phyloP scores from a whole-genome alignment of 2,329 filamentous ascomycete species.

The Escovopsis weberi region DNA sequence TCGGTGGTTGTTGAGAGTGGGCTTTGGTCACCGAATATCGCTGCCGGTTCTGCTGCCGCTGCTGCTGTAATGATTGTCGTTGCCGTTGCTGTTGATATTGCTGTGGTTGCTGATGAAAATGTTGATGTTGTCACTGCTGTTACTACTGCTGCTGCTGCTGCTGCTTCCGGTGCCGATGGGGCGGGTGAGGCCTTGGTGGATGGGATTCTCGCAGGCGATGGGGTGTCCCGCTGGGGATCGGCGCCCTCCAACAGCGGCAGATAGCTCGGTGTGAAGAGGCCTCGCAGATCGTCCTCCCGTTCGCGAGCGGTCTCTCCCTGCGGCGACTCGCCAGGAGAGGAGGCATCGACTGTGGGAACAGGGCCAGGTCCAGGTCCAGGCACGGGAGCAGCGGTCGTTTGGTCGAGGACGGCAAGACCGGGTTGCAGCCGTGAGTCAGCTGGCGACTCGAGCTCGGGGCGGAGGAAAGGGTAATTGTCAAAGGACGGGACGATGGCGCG shows the following conservation, averaged over 20 bases:
- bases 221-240: slow-evolving; percentile 10
- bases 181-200: neutral
- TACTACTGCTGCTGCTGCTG: too few species aligned
- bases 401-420: slow-evolving; percentile 10
- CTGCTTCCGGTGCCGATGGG: neutral
- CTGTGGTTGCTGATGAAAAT: too few species aligned
- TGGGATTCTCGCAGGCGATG: slow-evolving; percentile 1
- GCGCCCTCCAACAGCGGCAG: slow-evolving; percentile 43
- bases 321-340: slow-evolving; percentile 7
- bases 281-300: slow-evolving; percentile 41
- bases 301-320: slow-evolving; percentile 31
- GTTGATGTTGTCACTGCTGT: too few species aligned
- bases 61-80: neutral
- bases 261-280: slow-evolving; percentile 48
- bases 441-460: slow-evolving; percentile 18
- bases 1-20: slow-evolving; percentile 8
- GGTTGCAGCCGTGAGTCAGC: slow-evolving; percentile 21
- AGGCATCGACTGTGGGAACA: slow-evolving; percentile 13
- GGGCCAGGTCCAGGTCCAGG: slow-evolving; percentile 1
- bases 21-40: too few species aligned
- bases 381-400: neutral
- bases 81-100: neutral
- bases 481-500: slow-evolving; percentile 31
- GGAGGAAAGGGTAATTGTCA: slow-evolving; percentile 31
- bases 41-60: too few species aligned